Evolutionary conservation across 139 green algal genomes (phyloP).

Genomic region (Trebouxia sp.): DNA sequence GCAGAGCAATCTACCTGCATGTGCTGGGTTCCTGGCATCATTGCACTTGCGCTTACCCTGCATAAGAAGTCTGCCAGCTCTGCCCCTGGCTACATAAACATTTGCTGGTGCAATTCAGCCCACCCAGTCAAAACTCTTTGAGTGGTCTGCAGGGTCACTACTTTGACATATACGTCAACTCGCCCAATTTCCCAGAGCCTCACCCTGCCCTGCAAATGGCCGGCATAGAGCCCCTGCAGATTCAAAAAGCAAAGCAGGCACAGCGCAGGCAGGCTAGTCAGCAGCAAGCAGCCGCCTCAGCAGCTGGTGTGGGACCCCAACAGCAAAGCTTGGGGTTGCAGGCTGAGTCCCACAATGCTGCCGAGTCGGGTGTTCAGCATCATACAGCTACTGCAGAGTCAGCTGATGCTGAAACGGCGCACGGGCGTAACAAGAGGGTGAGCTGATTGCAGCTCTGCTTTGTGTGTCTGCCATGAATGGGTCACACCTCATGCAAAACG

Average conservation of each 20-base stretch:
- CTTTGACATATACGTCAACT: conserved; percentile 79
- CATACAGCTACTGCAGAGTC: neutral
- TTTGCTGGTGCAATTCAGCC: too few species aligned
- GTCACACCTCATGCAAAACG: too few species aligned
- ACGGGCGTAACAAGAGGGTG: neutral
- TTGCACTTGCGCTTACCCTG: too few species aligned
- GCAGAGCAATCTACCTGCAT: too few species aligned
- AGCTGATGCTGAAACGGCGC: neutral
- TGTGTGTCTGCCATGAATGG: too few species aligned
- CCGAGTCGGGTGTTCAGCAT: conserved; percentile 12
- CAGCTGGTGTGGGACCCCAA: conserved; percentile 6
- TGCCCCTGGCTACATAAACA: too few species aligned
- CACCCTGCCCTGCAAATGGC: conserved; percentile 59
- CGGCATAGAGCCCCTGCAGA: conserved; percentile 30
- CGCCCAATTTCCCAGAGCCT: conserved; percentile 66
- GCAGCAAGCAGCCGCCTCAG: neutral
- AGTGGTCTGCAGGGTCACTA: conserved; percentile 72
- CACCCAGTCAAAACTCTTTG: neutral
- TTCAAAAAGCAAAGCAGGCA: neutral
- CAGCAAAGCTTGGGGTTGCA: neutral
- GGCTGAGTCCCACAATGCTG: conserved; percentile 4
- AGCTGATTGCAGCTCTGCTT: too few species aligned
- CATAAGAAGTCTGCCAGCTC: too few species aligned
- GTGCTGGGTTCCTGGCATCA: too few species aligned
- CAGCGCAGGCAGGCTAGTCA: neutral